Evolutionary conservation across 192 early-diverging fungal genomes (phyloP).

Genomic region (Glomus cerebriforme): DNA sequence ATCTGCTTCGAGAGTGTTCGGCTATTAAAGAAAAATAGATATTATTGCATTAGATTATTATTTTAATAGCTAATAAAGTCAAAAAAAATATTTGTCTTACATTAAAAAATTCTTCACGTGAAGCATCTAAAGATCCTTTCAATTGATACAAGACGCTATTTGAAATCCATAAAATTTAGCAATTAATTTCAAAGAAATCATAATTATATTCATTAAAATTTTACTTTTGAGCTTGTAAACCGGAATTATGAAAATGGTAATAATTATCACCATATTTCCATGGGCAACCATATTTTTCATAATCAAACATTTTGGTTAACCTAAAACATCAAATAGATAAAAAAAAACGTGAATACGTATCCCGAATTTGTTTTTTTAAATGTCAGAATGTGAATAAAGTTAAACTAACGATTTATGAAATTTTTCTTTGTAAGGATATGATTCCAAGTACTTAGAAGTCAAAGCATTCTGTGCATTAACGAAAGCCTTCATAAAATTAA

Average conservation of each 20-base stretch:
- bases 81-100: constrained; percentile 45
- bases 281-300: constrained; percentile 56
- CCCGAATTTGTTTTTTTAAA: not conserved
- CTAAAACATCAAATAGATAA: constrained; percentile 18
- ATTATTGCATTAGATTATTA: too few relatives aligned
- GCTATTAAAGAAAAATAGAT: constrained; percentile 28
- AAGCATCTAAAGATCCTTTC: not conserved
- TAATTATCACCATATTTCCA: constrained; percentile 60
- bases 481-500: constrained; percentile 41
- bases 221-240: constrained; percentile 57
- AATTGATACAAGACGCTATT: constrained; percentile 55
- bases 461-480: constrained; percentile 62
- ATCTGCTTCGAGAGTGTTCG: constrained; percentile 59
- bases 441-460: constrained; percentile 48
- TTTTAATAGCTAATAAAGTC: not conserved
- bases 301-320: constrained; percentile 60
- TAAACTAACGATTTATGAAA: constrained; percentile 38
- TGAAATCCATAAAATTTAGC: not conserved
- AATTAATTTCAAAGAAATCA: not conserved
- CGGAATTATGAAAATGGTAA: constrained; percentile 68
- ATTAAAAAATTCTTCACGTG: constrained; percentile 38
- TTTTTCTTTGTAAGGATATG: constrained; percentile 39
- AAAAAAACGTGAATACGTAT: not conserved
- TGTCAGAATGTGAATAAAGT: not conserved
- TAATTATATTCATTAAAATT: not conserved